Conservation (phyloP, 352 stramenopile species). For the Globisporangium uncinulatum region DNA sequence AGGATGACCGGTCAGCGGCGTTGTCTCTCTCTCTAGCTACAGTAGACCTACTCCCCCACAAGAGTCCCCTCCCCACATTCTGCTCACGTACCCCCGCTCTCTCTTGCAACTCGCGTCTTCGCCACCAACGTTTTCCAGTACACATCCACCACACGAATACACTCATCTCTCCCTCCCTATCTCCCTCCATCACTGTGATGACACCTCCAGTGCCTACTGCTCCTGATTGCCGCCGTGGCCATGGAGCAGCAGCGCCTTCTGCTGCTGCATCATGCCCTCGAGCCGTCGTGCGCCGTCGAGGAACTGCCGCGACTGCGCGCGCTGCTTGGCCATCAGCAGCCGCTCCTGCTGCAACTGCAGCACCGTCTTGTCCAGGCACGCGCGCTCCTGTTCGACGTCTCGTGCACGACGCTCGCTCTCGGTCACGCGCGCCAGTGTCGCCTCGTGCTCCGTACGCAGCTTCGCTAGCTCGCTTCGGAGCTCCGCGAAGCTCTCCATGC, state of each 20-base stretch:
- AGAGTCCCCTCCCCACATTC: background rate
- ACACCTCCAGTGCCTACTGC: background rate
- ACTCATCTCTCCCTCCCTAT: background rate
- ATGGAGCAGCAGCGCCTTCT: constrained; percentile 22
- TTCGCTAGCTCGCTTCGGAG: constrained; percentile 33
- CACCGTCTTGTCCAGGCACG: constrained; percentile 40
- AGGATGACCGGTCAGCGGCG: too few species aligned
- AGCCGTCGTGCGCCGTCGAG: constrained; percentile 62
- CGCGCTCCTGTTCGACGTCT: constrained; percentile 39
- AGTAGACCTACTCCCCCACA: background rate
- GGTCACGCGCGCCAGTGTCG: constrained; percentile 24
- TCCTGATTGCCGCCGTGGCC: constrained; percentile 3
- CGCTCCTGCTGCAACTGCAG: constrained; percentile 64
- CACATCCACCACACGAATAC: background rate
- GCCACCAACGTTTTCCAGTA: background rate
- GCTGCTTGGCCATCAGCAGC: constrained; percentile 63
- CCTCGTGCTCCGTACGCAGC: constrained; percentile 32
- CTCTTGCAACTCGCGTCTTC: background rate
- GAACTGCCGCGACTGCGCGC: constrained; percentile 70
- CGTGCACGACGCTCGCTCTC: constrained; percentile 25
- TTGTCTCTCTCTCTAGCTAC: background rate
- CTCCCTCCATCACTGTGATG: too few species aligned
- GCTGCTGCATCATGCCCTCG: constrained; percentile 57
- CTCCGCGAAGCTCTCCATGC: constrained; percentile 26
- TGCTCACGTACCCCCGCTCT: background rate